Percentiles rank a stretch among this genome's conserved stretches.
These are phyloP conservation scores for Coffea eugenioides DNA, from an alignment of 257 asterid genomes.

Conservation along the genomic window DNA sequence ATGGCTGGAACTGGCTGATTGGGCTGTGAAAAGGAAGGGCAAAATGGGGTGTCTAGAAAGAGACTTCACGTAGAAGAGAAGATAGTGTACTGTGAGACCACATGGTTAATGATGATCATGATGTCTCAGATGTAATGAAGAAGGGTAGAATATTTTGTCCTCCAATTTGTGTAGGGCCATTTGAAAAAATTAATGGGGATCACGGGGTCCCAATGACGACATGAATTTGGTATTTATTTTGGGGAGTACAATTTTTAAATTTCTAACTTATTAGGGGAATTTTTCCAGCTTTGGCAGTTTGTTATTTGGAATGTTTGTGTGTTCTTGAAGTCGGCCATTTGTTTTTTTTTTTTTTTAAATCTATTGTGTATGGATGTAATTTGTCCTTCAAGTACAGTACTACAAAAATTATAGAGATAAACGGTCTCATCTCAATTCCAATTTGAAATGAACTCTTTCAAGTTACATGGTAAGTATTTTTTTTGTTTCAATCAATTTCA, in stretches of 20 bases:
- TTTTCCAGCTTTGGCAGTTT: not conserved
- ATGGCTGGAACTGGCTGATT: not conserved
- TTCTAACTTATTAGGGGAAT: not conserved
- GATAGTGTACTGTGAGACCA: slow-evolving; percentile 2
- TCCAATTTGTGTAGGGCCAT: slow-evolving; percentile 8
- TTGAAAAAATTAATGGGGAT: slow-evolving; percentile 19
- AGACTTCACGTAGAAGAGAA: slow-evolving; percentile 6
- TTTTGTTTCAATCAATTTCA: too few species aligned
- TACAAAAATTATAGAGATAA: too few species aligned
- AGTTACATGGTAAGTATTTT: not conserved
- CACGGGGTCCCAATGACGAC: slow-evolving; percentile 20
- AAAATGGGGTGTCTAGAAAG: not conserved
- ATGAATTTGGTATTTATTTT: not conserved
- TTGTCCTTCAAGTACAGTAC: not conserved
- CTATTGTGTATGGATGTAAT: not conserved
- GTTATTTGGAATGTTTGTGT: not conserved
- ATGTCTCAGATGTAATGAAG: not conserved
- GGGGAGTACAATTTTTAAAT: not conserved
- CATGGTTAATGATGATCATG: slow-evolving; percentile 3
- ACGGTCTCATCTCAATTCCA: not conserved
- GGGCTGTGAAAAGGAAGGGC: not conserved
- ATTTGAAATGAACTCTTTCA: not conserved
- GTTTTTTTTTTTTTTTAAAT: not conserved
- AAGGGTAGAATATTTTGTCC: slow-evolving; percentile 1
- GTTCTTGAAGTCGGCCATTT: not conserved